Evolutionary conservation across 257 asterid species (phyloP).

Genomic region (Marsdenia floribunda): DNA sequence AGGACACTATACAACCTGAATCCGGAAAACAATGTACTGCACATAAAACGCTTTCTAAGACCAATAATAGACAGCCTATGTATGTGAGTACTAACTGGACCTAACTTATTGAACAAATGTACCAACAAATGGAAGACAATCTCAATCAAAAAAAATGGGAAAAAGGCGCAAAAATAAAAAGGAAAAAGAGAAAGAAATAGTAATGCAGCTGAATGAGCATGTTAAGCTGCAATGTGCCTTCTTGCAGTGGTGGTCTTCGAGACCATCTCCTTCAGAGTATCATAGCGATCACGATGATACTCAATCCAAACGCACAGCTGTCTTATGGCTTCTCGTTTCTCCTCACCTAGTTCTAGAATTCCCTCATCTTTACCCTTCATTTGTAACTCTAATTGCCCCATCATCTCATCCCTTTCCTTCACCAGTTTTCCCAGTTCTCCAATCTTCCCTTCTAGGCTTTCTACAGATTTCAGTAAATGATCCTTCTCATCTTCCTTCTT

Average conservation of each 20-base stretch:
- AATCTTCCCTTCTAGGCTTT: slow-evolving; percentile 39
- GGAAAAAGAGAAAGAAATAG: not conserved
- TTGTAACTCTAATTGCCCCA: slow-evolving; percentile 39
- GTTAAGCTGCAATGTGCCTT: slow-evolving; percentile 42
- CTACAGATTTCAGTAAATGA: slow-evolving; percentile 29
- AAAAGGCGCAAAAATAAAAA: not conserved
- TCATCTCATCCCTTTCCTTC: slow-evolving; percentile 37
- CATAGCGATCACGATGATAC: slow-evolving; percentile 62
- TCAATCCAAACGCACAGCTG: slow-evolving; percentile 76
- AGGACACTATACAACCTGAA: slow-evolving; percentile 15
- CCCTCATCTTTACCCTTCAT: slow-evolving; percentile 56
- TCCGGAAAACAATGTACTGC: not conserved
- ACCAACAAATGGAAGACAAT: slow-evolving; percentile 12
- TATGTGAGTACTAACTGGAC: not conserved
- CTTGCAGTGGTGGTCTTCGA: slow-evolving; percentile 39
- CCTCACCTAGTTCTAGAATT: slow-evolving; percentile 52
- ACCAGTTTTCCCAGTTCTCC: slow-evolving; percentile 34
- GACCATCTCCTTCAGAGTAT: slow-evolving; percentile 52
- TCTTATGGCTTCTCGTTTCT: slow-evolving; percentile 78
- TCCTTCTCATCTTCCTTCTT: slow-evolving; percentile 39
- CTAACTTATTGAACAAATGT: slow-evolving; percentile 6
- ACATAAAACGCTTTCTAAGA: not conserved
- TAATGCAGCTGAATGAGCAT: not conserved
- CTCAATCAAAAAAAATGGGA: not conserved
- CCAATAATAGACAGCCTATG: not conserved